Evolutionary conservation across 2,329 filamentous ascomycete genomes (phyloP), one percentile per base, ranked within the genome.

Genomic region (Pseudomassariella vexata): DNA sequence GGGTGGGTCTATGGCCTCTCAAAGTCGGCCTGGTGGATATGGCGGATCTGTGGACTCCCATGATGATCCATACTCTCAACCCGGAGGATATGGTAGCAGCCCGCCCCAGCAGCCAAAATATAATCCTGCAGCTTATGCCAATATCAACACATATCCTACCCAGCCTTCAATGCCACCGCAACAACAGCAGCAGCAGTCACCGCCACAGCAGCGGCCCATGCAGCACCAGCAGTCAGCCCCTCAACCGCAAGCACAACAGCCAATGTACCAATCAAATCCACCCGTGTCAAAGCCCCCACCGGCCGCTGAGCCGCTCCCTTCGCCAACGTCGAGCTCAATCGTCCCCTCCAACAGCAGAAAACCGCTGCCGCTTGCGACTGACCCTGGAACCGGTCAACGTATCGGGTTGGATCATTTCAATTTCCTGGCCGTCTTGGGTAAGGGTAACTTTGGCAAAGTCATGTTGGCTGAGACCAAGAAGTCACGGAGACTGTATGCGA

Each of bases 361-460:
- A 60, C 68, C 77, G 17, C 66, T 84, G 20, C 84, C 84, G n/a
- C 66, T 77, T 28, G 82, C 82, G 15, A 85, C 77, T 40, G 70
- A 82, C 37, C 68, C 76, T 3, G 84, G 85, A 24, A 87, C 82
- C 36, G 85, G 85, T 19, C 76, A 82, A 52, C 79, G 90, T 32
- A 96, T 98, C 54, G 92, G 92, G 12, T 69, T 98, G 27, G 94
- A 98, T 56, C 89, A 98, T 62, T 98, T 98, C 73, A 98, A 98
- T 59, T 98, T 98, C 74, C 73, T 98, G 44, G 90, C 94, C 43
- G 92, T 98, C 33, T 76, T 98, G 44, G 92, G 92, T 55, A 98
- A 98, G 64, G 92, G 92, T 66, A 98, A 98, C 64, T 98, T 98
- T 55, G 92, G 92, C 59, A 98, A 98, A 64, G 92, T 98, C 63